Evolutionary conservation across 208 protist species (phyloP), one percentile per base, ranked within the genome.

Genomic region (Trypanosoma avium): DNA sequence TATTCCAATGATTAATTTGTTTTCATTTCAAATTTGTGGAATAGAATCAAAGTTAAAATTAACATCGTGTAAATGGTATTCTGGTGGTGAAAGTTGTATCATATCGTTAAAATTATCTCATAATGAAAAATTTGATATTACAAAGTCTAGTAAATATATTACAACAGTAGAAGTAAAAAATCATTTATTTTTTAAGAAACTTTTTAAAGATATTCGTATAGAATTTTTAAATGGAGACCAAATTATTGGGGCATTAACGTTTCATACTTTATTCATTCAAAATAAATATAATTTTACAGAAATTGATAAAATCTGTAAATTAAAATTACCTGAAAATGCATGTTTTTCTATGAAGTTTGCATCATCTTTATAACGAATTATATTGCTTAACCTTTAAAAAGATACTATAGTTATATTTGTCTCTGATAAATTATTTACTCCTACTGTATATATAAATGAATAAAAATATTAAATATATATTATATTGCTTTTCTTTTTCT

Each of bases 231-330:
- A 62, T 48, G 61, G 64, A 21, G 55, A 70, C 15, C 36, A 43
- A 10, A 24, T 75, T 40, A 32, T 79, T 22, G 78, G 78, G 2
- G 67, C 71, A 15, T 70, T 88, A 4, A 81, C 64, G 15, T 55
- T 88, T 32, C 55, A 79, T 65, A 82, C 78, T 24, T 64, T 86
- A 17, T 86, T 88, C 36, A 65, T 86, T 55, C 47, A 88, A 47
- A 59, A 65, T 27, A 35, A 22, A 15, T 88, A 84, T 48, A 15
- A 15, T 8, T 69, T 65, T 3, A 59, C 8, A 2, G 72, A 32
- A 2, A 60, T 87, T 35, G 81, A 91, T 36, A 75, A 75, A 65
- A 58, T 91, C 32, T 68, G 48, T 32, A 81, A 77, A 49, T 56
- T 77, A 36, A 68, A 67, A 55, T 24, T 54, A 38, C 47, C 32